Evolutionary conservation across 495 filamentous ascomycete genomes (phyloP).

Genomic region (Astrothelium subdiscretum): DNA sequence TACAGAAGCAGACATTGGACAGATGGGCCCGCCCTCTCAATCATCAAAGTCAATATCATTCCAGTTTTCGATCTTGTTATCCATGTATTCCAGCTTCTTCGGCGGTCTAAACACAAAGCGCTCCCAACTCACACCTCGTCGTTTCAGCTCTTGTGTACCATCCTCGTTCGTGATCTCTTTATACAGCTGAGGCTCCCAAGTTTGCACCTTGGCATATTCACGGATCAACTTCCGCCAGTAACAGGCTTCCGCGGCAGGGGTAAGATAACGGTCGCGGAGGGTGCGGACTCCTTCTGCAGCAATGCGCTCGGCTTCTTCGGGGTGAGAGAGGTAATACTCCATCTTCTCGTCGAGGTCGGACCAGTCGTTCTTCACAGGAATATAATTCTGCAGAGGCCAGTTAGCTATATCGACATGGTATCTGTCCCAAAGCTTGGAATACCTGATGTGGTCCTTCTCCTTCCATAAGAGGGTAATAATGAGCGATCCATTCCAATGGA

Average conservation of each 20-base stretch:
- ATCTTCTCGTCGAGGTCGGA: conserved; percentile 43
- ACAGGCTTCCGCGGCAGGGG: conserved; percentile 49
- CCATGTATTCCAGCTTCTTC: neutral
- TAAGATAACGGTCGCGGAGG: conserved; percentile 49
- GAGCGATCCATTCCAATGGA: conserved; percentile 31
- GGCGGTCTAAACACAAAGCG: neutral
- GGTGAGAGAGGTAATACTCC: conserved; percentile 38
- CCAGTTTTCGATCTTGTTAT: neutral
- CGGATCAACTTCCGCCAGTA: conserved; percentile 47
- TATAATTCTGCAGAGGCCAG: conserved; percentile 38
- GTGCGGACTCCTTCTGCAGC: conserved; percentile 42
- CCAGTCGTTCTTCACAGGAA: conserved; percentile 45
- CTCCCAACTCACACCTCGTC: neutral
- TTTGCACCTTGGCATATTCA: conserved; percentile 26
- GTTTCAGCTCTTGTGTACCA: neutral
- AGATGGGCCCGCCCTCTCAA: neutral
- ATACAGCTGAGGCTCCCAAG: neutral
- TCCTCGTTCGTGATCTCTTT: neutral
- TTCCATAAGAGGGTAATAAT: conserved; percentile 32
- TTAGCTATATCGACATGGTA: neutral
- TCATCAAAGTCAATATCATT: neutral
- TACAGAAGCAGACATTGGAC: too few species aligned
- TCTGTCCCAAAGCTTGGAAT: neutral
- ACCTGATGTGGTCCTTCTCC: conserved; percentile 34
- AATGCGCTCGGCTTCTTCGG: conserved; percentile 33